Evolutionary conservation across 345 rosid genomes (phyloP).

Genomic region (Eutrema japonicum): DNA sequence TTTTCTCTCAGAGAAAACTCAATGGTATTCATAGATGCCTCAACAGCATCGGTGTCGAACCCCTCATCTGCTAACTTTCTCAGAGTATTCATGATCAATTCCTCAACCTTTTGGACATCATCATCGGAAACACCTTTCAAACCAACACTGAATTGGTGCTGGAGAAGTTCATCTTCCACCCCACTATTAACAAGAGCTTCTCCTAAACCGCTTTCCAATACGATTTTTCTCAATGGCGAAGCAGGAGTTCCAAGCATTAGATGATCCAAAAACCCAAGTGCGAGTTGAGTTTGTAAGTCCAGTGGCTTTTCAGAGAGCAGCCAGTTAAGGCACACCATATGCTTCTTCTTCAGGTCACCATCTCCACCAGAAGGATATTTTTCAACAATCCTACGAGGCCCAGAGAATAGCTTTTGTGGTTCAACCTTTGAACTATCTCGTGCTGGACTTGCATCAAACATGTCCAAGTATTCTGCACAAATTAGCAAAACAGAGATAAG

Average conservation of each 20-base stretch:
- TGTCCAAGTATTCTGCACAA: conserved; percentile 73
- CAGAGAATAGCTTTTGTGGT: conserved; percentile 66
- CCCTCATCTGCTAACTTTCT: conserved; percentile 80
- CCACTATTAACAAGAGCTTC: conserved; percentile 92
- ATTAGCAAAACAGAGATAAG: conserved; percentile 15
- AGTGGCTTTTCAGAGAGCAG: conserved; percentile 81
- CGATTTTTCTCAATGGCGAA: conserved; percentile 83
- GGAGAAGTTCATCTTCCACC: conserved; percentile 89
- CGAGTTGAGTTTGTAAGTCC: conserved; percentile 82
- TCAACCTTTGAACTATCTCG: conserved; percentile 63
- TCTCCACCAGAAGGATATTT: conserved; percentile 83
- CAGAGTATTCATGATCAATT: conserved; percentile 66
- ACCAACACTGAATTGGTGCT: conserved; percentile 90
- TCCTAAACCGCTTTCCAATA: conserved; percentile 90
- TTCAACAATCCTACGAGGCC: conserved; percentile 76
- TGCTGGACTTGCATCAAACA: conserved; percentile 71
- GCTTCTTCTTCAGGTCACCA: conserved; percentile 76
- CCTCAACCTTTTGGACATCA: conserved; percentile 73
- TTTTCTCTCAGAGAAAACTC: conserved; percentile 97
- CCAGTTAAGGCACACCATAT: conserved; percentile 96
- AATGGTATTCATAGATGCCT: conserved; percentile 97
- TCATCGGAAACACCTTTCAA: conserved; percentile 82
- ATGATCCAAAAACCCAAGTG: conserved; percentile 89
- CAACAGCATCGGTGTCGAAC: conserved; percentile 81
- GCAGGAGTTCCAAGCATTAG: conserved; percentile 93